Percentiles rank a stretch among this genome's conserved stretches.
These are phyloP conservation scores for Chrysoporthe cubensis DNA, from an alignment of 2,329 filamentous ascomycete species.

Conservation along the genomic window DNA sequence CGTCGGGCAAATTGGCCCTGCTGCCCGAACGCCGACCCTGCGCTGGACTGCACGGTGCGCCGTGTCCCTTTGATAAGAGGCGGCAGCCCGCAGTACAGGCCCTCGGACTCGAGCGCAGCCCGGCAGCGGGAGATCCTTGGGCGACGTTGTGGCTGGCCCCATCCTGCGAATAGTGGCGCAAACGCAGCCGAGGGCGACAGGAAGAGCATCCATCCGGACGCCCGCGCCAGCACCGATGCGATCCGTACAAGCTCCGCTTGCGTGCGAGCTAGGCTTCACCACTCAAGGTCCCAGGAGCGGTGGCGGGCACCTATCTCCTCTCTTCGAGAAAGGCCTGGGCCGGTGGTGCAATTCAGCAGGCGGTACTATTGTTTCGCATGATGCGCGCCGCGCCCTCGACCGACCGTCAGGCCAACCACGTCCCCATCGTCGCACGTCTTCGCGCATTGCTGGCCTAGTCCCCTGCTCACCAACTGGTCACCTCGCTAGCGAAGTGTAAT, in stretches of 20 bases:
- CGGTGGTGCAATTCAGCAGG: neutral
- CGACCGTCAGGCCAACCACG: neutral
- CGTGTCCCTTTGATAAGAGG: neutral
- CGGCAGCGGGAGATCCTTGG: neutral
- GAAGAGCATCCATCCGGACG: neutral
- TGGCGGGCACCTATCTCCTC: neutral
- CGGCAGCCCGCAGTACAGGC: constrained; percentile 1
- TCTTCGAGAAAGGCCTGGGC: neutral
- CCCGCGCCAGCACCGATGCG: neutral
- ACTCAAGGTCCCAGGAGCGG: neutral
- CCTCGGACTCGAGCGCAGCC: neutral
- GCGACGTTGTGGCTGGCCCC: neutral
- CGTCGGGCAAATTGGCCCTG: neutral
- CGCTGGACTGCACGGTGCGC: neutral
- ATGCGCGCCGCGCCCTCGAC: neutral
- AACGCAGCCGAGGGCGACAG: neutral
- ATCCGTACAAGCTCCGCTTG: neutral
- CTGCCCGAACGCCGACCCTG: neutral
- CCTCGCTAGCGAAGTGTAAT: neutral
- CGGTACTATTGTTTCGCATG: constrained; percentile 16
- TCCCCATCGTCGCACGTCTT: neutral
- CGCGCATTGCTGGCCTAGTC: neutral
- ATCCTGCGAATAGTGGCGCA: neutral
- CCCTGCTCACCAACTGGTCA: neutral
- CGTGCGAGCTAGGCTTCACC: constrained; percentile 11